Evolutionary conservation across 2,329 filamentous ascomycete species (phyloP).

Genomic region (Neopestalotiopsis sp.): DNA sequence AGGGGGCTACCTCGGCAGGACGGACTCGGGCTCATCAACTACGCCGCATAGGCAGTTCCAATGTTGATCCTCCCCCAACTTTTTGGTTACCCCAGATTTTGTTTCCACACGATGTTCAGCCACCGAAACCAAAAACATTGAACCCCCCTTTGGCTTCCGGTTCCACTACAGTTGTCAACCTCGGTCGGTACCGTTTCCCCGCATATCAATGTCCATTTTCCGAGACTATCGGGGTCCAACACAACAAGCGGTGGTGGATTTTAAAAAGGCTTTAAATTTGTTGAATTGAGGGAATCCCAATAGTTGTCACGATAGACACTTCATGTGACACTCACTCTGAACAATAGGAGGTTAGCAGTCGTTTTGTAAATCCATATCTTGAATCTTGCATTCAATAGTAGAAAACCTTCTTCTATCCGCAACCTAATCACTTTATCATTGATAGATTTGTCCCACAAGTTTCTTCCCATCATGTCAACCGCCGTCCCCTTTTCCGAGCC

Average conservation of each 20-base stretch:
- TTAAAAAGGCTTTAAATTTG: neutral
- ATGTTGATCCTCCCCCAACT: constrained; percentile 18
- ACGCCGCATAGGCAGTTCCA: neutral
- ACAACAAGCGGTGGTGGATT: neutral
- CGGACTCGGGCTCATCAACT: neutral
- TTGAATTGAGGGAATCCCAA: neutral
- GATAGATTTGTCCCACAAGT: neutral
- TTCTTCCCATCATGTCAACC: constrained; percentile 7
- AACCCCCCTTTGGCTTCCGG: neutral
- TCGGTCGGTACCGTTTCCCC: constrained; percentile 18
- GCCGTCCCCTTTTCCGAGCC: constrained; percentile 75
- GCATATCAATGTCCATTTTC: neutral
- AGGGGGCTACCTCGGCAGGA: constrained; percentile 4
- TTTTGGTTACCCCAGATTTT: constrained; percentile 17
- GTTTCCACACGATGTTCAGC: neutral
- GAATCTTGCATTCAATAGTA: neutral
- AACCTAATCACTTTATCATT: neutral
- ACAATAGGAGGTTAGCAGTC: neutral
- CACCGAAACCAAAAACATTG: neutral
- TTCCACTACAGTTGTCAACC: constrained; percentile 19
- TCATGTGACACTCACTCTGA: neutral
- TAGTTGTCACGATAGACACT: neutral
- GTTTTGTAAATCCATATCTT: neutral
- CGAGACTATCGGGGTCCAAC: neutral
- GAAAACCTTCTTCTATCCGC: neutral